Evolutionary conservation across 768 basidiomycete species (phyloP).

Genomic region (Heimioporus sp.): DNA sequence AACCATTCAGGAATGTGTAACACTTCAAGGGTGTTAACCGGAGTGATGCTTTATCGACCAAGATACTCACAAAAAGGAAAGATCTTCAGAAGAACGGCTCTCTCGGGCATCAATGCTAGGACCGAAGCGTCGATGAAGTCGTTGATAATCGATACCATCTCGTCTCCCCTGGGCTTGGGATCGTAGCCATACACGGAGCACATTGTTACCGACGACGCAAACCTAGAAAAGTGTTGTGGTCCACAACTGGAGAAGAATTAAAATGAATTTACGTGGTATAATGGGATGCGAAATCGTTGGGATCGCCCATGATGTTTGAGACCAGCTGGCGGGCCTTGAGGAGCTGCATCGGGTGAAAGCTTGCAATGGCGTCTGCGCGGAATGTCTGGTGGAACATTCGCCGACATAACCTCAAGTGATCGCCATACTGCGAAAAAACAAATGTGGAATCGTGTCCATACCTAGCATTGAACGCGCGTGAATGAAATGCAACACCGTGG

Average conservation of each 20-base stretch:
- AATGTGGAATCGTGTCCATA: background rate
- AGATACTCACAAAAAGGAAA: background rate
- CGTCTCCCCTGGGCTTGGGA: background rate
- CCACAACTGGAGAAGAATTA: no score
- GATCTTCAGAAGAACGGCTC: background rate
- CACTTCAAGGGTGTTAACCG: no score
- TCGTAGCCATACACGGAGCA: background rate
- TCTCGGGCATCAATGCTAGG: background rate
- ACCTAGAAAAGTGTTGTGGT: background rate
- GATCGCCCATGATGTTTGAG: background rate
- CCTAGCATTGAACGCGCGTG: background rate
- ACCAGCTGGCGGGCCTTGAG: background rate
- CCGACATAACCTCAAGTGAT: background rate
- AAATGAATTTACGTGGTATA: background rate
- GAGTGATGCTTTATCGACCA: no score
- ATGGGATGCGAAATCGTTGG: background rate
- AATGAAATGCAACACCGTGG: background rate
- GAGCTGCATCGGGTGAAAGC: background rate
- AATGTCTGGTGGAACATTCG: no score
- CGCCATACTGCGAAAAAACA: background rate
- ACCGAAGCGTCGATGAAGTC: background rate
- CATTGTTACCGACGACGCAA: background rate
- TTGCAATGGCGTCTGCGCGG: no score
- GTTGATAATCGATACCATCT: background rate
- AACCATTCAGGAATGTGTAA: background rate